Percentiles rank a stretch among this genome's conserved stretches.
Conservation (phyloP, 345 rosid species). For the Garcia nutans region DNA sequence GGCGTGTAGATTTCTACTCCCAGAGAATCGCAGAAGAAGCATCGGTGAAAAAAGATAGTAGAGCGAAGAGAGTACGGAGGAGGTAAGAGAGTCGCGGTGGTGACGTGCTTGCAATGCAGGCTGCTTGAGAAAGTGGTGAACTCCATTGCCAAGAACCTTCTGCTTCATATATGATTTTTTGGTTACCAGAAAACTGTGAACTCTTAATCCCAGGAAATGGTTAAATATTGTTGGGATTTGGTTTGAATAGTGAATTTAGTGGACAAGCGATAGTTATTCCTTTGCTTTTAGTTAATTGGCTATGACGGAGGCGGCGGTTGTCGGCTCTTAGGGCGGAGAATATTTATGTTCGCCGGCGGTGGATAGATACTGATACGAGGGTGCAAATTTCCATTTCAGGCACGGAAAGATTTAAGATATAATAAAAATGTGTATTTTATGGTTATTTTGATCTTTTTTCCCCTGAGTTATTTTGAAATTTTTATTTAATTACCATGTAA, state of each 20-base stretch:
- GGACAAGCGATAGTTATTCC: neutral
- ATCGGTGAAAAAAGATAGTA: no score
- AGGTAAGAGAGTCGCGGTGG: neutral
- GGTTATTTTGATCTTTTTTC: no score
- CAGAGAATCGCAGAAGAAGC: neutral
- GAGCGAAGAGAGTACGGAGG: neutral
- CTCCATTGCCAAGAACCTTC: neutral
- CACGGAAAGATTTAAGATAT: no score
- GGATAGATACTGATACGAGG: no score
- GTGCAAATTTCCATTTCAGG: no score
- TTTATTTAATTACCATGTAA: no score
- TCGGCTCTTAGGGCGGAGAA: neutral
- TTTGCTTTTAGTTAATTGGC: neutral
- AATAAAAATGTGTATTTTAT: no score
- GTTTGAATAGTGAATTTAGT: neutral
- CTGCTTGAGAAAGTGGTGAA: neutral
- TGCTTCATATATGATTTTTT: neutral
- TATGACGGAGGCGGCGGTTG: neutral
- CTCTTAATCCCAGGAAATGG: neutral
- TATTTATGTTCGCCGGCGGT: slow-evolving; percentile 12
- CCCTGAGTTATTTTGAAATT: no score
- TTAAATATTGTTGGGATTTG: neutral
- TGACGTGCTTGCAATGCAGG: neutral
- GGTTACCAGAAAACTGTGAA: neutral
- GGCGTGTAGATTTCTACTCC: neutral